Percentiles rank a stretch among this genome's conserved stretches.
These are phyloP conservation scores for Gautieria morchelliformis DNA, from an alignment of 768 basidiomycete species.

Conservation along the genomic window DNA sequence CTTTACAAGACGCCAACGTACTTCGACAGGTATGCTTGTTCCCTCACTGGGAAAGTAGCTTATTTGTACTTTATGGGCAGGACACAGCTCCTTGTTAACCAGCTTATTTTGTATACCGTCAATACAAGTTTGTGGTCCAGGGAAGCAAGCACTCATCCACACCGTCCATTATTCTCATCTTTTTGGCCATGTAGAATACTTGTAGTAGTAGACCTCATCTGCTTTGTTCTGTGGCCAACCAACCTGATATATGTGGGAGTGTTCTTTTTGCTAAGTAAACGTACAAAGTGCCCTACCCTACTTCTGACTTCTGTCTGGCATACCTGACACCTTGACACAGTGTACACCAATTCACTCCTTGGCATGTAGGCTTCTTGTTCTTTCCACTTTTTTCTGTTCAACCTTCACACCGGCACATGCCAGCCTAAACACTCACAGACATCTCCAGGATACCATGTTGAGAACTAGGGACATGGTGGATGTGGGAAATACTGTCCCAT, in stretches of 20 bases:
- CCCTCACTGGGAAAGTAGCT: background rate
- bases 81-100: background rate
- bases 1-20: background rate
- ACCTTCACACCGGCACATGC: too few relatives aligned
- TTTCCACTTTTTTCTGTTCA: too few relatives aligned
- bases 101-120: slow-evolving; percentile 1
- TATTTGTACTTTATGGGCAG: background rate
- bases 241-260: background rate
- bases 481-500: too few relatives aligned
- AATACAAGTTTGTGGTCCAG: background rate
- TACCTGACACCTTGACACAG: too few relatives aligned
- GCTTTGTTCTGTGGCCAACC: background rate
- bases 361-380: too few relatives aligned
- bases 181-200: background rate
- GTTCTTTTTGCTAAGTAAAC: slow-evolving; percentile 1
- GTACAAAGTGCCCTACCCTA: background rate
- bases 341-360: too few relatives aligned
- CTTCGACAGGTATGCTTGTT: background rate
- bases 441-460: too few relatives aligned
- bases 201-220: background rate
- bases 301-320: too few relatives aligned
- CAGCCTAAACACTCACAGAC: too few relatives aligned
- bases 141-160: background rate
- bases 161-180: background rate
- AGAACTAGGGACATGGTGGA: too few relatives aligned